Conservation (phyloP, 345 rosid species). For the Barbarea vulgaris region DNA sequence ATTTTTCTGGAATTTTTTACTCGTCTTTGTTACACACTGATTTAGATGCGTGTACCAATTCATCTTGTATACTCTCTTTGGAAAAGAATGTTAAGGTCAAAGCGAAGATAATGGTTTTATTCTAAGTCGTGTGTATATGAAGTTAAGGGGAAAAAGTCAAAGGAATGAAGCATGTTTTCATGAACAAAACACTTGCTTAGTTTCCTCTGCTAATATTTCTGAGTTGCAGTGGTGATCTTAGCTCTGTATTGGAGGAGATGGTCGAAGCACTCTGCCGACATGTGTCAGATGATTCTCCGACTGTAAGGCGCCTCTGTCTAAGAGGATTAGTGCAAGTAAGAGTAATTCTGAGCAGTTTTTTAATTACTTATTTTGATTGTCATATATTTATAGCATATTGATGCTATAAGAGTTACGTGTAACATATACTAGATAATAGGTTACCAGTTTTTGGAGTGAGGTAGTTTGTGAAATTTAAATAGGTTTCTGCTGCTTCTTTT, state of each 20-base stretch:
- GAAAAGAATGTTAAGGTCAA: constrained; percentile 1
- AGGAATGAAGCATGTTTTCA: constrained; percentile 2
- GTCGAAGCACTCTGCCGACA: constrained; percentile 90
- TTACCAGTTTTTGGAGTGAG: not conserved
- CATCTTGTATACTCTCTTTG: constrained; percentile 4
- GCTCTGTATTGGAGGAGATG: constrained; percentile 86
- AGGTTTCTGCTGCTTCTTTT: not conserved
- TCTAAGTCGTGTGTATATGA: constrained; percentile 15
- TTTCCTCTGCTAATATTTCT: constrained; percentile 27
- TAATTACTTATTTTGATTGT: constrained; percentile 6
- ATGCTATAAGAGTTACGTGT: not conserved
- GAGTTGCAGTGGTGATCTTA: constrained; percentile 68
- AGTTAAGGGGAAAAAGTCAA: not conserved
- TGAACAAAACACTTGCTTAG: constrained; percentile 12
- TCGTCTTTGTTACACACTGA: not conserved
- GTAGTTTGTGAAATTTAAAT: not conserved
- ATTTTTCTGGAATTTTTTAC: constrained; percentile 3
- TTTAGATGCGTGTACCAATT: not conserved
- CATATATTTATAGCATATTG: constrained; percentile 8
- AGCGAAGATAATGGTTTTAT: not conserved
- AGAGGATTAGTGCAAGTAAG: constrained; percentile 91
- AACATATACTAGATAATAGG: constrained; percentile 15
- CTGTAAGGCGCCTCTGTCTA: constrained; percentile 90
- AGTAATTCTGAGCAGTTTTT: constrained; percentile 8
- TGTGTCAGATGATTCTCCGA: constrained; percentile 95